Conservation (phyloP, 2,329 filamentous ascomycete genomes). For the Byssothecium circinans region DNA sequence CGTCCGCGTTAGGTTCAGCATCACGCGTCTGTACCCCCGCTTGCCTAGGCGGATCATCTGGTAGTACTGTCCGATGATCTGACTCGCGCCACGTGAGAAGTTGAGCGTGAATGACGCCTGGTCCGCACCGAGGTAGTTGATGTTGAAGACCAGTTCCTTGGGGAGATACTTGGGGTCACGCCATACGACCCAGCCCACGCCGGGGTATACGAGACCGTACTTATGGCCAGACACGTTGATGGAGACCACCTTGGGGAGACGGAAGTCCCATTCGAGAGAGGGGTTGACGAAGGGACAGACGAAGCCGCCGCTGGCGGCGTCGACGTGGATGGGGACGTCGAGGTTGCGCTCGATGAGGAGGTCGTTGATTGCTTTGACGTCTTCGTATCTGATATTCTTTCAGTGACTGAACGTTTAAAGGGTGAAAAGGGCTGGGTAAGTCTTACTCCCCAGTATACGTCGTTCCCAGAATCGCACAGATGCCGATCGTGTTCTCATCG, state of each 20-base stretch:
- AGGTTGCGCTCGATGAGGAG: constrained; percentile 73
- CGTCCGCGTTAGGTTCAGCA: constrained; percentile 88
- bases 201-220: constrained; percentile 75
- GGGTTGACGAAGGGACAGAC: constrained; percentile 90
- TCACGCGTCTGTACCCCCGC: constrained; percentile 87
- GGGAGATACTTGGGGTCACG: constrained; percentile 68
- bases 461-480: constrained; percentile 86
- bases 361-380: constrained; percentile 89
- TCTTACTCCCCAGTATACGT: constrained; percentile 82
- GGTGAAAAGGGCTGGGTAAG: neutral
- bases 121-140: constrained; percentile 96
- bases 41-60: constrained; percentile 94
- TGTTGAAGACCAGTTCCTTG: constrained; percentile 95
- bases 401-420: neutral
- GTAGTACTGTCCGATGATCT: constrained; percentile 97
- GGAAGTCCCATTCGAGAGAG: constrained; percentile 87
- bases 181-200: constrained; percentile 94
- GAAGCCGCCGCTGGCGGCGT: constrained; percentile 89
- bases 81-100: constrained; percentile 92
- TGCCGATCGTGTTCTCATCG: constrained; percentile 80
- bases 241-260: constrained; percentile 81
- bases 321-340: constrained; percentile 87
- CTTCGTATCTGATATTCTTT: constrained; percentile 65
- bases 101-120: constrained; percentile 96
- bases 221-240: constrained; percentile 97